Conservation (phyloP, 1,139 yeast genomes). For the Hemisphaericaspora subhashii region DNA sequence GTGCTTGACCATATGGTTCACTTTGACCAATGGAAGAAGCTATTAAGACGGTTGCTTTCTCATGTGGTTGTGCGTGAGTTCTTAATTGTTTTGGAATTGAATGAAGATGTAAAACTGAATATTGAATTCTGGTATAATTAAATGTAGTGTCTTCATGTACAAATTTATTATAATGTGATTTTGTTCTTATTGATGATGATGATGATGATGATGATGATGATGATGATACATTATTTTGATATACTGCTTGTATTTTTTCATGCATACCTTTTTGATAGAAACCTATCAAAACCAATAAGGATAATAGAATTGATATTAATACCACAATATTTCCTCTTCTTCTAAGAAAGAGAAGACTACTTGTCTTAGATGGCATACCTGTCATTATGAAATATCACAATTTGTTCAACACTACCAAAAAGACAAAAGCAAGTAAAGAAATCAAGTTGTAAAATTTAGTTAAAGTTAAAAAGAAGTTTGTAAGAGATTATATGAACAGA, state of each 20-base stretch:
- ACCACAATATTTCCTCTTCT: neutral
- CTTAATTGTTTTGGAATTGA: neutral
- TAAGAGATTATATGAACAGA: too few relatives aligned
- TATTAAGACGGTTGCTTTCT: slow-evolving; percentile 21
- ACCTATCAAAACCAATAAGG: neutral
- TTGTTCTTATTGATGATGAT: neutral
- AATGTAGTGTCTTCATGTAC: neutral
- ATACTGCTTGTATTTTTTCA: neutral
- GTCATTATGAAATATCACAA: too few relatives aligned
- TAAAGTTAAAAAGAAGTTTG: too few relatives aligned
- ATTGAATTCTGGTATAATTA: neutral
- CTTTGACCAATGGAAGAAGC: slow-evolving; percentile 26
- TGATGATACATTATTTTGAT: neutral
- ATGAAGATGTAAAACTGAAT: neutral
- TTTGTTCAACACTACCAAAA: too few relatives aligned
- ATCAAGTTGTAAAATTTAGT: too few relatives aligned
- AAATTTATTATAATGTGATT: neutral
- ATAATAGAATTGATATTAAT: neutral
- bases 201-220: neutral
- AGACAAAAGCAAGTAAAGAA: too few relatives aligned
- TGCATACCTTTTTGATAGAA: neutral
- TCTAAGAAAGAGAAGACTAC: neutral
- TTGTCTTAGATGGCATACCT: neutral
- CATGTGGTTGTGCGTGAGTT: neutral
- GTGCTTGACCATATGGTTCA: slow-evolving; percentile 29